Evolutionary conservation across 1,284 basidiomycete genomes (phyloP), one percentile per base, ranked within the genome.

Genomic region (Pascua guehoae): DNA sequence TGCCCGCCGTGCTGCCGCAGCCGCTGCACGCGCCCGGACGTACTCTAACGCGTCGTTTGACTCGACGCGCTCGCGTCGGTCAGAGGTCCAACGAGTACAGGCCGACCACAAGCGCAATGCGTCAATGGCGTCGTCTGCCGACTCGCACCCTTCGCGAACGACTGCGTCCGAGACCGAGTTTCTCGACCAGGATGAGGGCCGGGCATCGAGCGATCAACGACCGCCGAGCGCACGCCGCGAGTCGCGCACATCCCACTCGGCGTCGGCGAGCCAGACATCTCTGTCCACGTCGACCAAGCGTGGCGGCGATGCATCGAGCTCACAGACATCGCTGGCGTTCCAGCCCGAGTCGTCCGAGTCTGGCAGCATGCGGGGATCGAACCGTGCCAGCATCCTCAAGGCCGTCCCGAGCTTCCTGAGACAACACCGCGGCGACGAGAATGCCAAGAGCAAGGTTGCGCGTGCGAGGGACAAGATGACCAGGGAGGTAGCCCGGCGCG

Each of bases 141-240:
- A 54, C 9, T 49, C 49, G 37, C 49, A 47, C 12, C 41, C 41
- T n/a, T 55, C 59, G 42, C 53, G 51, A 10, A 42, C 49, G 3
- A 54, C 54, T 17, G 69, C 70, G 0, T 47, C 75, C 12, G 73
- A 74, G 49, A 67, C 74, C 37, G 75, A 77, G 59, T 67, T 71
- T 43, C 53, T 66, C 42, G 70, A 69, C 44, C 53, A 61, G 36
- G 64, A 70, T n/a, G 62, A 61, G 49, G 55, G 44, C 40, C 61
- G 37, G 57, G 65, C 54, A 32, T 43, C 43, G 24, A 45, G 47
- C 18, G 52, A 53, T 8, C 12, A 24, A 24, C 45, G 45, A 8
- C 47, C 38, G 14, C 38, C 47, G n/a, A 32, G 18, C 51, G 47
- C 18, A 51, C 47, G 49, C 38, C 37, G 17, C 45, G 12, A 51